Conservation (phyloP, 805 yeast genomes). For the Lipomyces yamadae region DNA sequence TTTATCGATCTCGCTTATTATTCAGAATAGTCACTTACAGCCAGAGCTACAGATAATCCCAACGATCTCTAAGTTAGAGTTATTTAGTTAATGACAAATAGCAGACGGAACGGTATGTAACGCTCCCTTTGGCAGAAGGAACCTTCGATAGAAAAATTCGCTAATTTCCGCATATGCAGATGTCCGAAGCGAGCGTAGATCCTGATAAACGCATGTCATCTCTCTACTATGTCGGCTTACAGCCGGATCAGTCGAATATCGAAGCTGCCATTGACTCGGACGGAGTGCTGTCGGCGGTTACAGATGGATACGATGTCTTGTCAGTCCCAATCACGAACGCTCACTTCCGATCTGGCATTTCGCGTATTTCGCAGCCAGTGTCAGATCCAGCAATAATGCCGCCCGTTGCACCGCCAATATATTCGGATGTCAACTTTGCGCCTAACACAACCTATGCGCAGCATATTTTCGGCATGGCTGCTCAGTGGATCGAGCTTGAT, state of each 20-base stretch:
- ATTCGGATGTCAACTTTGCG: slow-evolving; percentile 24
- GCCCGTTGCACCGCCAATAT: slow-evolving; percentile 21
- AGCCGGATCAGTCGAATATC: slow-evolving; percentile 18
- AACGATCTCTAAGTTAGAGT: background rate
- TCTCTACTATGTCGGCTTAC: slow-evolving; percentile 21
- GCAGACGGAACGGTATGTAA: background rate
- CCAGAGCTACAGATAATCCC: background rate
- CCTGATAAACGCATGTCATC: background rate
- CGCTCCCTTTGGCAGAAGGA: too few relatives aligned
- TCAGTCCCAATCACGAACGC: slow-evolving; percentile 28
- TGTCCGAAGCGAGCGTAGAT: background rate
- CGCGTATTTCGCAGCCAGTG: slow-evolving; percentile 2
- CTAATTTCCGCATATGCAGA: background rate
- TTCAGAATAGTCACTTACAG: background rate
- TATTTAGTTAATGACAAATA: background rate
- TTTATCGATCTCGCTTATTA: background rate
- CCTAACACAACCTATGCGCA: slow-evolving; percentile 23
- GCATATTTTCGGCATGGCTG: slow-evolving; percentile 55
- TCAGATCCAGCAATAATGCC: background rate
- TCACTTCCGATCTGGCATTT: slow-evolving; percentile 26
- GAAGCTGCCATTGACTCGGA: slow-evolving; percentile 14
- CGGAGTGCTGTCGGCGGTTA: slow-evolving; percentile 12
- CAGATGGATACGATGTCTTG: slow-evolving; percentile 32
- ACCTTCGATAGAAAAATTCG: background rate
- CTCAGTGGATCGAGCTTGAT: slow-evolving; percentile 75